Conservation (phyloP, 192 early-diverging fungal genomes). For the Physocladia obscura region DNA sequence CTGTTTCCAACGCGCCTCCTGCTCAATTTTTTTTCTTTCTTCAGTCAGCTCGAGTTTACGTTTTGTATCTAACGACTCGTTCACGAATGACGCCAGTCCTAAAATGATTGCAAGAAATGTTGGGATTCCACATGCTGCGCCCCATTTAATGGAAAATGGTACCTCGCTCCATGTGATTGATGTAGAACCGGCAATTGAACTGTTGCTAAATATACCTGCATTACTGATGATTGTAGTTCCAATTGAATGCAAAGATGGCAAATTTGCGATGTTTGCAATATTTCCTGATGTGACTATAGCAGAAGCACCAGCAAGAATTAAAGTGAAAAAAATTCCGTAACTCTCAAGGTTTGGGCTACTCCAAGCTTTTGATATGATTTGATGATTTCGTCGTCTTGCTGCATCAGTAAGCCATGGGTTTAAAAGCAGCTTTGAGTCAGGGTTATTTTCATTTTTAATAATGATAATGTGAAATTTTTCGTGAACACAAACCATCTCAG, state of each 20-base stretch:
- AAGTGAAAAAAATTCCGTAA: neutral
- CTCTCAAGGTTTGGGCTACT: neutral
- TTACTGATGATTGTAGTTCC: neutral
- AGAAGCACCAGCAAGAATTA: slow-evolving; percentile 7
- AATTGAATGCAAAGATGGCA: neutral
- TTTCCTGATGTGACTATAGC: neutral
- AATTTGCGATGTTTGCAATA: neutral
- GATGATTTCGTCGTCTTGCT: neutral
- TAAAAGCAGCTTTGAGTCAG: slow-evolving; percentile 1
- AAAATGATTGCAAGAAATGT: neutral
- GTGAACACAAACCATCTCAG: too few relatives aligned
- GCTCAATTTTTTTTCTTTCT: neutral
- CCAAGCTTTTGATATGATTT: neutral
- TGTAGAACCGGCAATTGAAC: neutral
- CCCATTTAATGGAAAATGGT: slow-evolving; percentile 16
- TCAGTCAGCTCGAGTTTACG: neutral
- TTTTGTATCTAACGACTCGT: neutral
- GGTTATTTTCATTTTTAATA: slow-evolving; percentile 3
- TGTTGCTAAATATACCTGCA: too few relatives aligned
- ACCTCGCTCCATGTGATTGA: neutral
- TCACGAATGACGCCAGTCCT: slow-evolving; percentile 1
- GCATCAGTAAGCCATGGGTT: slow-evolving; percentile 16
- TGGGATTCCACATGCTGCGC: slow-evolving; percentile 9
- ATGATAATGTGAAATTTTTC: too few relatives aligned
- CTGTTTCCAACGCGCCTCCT: slow-evolving; percentile 1